Percentiles rank a stretch among this genome's conserved stretches.
Evolutionary conservation across 768 basidiomycete genomes (phyloP).

Genomic region (Pleurotus tuber-regium): DNA sequence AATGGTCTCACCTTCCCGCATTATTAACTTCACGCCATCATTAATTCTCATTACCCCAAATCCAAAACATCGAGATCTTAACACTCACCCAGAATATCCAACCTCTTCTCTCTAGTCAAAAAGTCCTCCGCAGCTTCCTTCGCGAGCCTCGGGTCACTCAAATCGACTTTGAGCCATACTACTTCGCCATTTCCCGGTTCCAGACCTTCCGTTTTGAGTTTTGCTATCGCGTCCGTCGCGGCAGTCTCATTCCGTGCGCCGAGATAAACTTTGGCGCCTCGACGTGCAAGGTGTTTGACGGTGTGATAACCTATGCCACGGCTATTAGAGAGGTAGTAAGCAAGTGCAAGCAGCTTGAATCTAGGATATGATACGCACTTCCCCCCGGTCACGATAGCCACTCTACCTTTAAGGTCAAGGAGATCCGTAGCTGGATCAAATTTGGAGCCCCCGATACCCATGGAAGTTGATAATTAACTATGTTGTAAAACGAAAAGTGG

Average conservation of each 20-base stretch:
- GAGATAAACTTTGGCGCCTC: constrained; percentile 60
- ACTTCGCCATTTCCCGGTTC: constrained; percentile 44
- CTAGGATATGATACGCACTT: constrained; percentile 37
- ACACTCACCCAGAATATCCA: constrained; percentile 53
- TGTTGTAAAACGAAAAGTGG: too few species aligned
- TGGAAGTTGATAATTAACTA: background rate
- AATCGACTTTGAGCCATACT: constrained; percentile 48
- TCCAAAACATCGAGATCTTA: background rate
- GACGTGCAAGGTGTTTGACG: constrained; percentile 46
- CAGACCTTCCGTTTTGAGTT: constrained; percentile 41
- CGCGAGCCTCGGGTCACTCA: constrained; percentile 45
- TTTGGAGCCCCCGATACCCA: constrained; percentile 17
- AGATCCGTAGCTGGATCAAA: constrained; percentile 40
- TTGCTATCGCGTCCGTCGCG: constrained; percentile 46
- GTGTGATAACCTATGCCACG: constrained; percentile 44
- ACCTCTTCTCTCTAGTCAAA: constrained; percentile 42
- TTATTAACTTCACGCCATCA: constrained; percentile 46
- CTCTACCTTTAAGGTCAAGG: constrained; percentile 45
- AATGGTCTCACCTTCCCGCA: constrained; percentile 40
- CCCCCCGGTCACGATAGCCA: constrained; percentile 56
- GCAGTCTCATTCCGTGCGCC: constrained; percentile 45
- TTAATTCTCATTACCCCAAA: background rate
- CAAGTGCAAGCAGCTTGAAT: background rate
- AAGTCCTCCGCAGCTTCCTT: constrained; percentile 49
- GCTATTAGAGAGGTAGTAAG: constrained; percentile 11